Evolutionary conservation across 2,329 filamentous ascomycete species (phyloP), one percentile per base, ranked within the genome.

Genomic region (Xylariaceae sp.): DNA sequence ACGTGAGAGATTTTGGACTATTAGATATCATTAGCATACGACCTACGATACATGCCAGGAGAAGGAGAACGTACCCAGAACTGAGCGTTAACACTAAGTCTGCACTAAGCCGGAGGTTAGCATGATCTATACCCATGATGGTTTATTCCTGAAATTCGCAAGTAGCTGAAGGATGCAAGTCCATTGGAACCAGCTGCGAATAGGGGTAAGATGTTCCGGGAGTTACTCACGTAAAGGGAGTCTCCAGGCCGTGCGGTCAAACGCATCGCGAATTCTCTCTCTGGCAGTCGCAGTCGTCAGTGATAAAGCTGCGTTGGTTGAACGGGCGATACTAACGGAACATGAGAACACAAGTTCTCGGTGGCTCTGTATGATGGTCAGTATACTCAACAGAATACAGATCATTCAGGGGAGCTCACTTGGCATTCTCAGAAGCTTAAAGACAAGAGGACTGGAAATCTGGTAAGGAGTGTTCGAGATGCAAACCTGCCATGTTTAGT

Each of bases 11-110:
- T 62, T 53, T 61, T 64, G 17, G 56, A 57, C 67, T 64, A 61
- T 85, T 68, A 85, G 87, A 7, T 10, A n/a, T 52, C n/a, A 17
- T 62, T 9, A 62, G 57, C 23, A 42, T 42, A 50, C 42, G 5
- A 3, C 10, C 23, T 7, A 11, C 15, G 10, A n/a, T n/a, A 30
- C 49, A 13, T 23, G 23, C 8, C 2, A 17, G 39, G n/a, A 30
- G 23, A 3, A 10, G 2, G 17, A 4, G 17, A 44, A 23, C 55
- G 7, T 55, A 88, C 85, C 85, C 89, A 97, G 81, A 97, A 96
- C 72, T 97, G 93, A 15, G 89, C 90, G 70, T 97, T 97, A 60
- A 96, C 93, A 1, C 85, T 89, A 30, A 97, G 80, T n/a, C 94
- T 84, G 66, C 87, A 92, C 62, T 64, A 42, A 30, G 2, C 11